Base-by-base conservation (phyloP, 1,284 basidiomycete species). In the Leccinum angustisporum region DNA sequence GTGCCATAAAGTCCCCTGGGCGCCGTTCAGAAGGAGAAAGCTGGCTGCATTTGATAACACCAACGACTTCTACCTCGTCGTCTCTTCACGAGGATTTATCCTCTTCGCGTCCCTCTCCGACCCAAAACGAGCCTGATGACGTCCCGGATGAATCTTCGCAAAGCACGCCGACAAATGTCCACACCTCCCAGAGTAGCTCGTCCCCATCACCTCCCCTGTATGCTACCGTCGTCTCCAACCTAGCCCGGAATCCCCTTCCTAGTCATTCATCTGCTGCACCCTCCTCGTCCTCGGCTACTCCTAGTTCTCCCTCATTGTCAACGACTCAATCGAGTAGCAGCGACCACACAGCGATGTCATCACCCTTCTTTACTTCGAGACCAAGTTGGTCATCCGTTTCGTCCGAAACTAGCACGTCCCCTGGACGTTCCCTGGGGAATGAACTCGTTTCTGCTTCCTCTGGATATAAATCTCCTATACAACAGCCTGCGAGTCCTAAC, bases 1-100 rank as follows among this genome's bases (percentile, higher is more conserved):
- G 62, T 48, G 63, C 64, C 3, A 65, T 63, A 53, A 66, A 56
- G 38, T 43, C 55, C 7, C 51, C 73, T 25, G 3, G 55, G 4
- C 68, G 53, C 46, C 67, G 66, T 53, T 61, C 64, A 1, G 74
- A 71, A 54, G 72, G 73, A 54, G 72, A 76, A 59, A 74, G 75
- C 55, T 74, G 76, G 75, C 54, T 74, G 9, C 71, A 77, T 54
- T 56, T 74, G 60, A 65, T 69, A 33, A 74, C 73, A 5, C 75
- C 73, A 2, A 71, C 75, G 1, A 5, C 63, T 21, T 75, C 73
- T 5, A 65, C 57, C 3, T 62, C 71, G 25, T 73, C 72, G 1
- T 66, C 61, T 14, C 5, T 57, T 1, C 55, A 59, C 4, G 73
- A 65, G 1, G 65, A 70, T 25, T 2, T 55, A 2, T 6, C 61